Percentiles rank a stretch among this genome's conserved stretches.
Evolutionary conservation across 1,284 basidiomycete species (phyloP).

Genomic region (Ganoderma boninense): DNA sequence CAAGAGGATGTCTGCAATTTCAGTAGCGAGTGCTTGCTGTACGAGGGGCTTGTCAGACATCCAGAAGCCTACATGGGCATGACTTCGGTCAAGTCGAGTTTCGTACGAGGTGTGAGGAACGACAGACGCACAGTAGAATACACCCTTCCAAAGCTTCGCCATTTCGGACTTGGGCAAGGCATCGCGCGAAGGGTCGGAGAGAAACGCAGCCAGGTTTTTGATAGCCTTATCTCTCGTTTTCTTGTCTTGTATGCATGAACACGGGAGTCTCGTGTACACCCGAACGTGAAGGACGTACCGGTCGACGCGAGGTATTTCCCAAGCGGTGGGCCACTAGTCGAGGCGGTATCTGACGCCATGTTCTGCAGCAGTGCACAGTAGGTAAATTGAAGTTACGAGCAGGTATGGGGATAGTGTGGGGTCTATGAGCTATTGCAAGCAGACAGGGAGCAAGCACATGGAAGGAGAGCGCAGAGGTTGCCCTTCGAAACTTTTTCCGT

Average conservation of each 20-base stretch:
- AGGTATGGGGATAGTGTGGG: not conserved
- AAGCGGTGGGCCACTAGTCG: slow-evolving; percentile 60
- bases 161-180: slow-evolving; percentile 78
- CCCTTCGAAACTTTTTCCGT: slow-evolving; percentile 30
- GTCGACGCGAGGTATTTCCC: slow-evolving; percentile 93
- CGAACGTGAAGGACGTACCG: slow-evolving; percentile 56
- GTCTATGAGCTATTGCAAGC: not conserved
- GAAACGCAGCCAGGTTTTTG: slow-evolving; percentile 77
- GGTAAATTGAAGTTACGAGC: not conserved
- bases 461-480: not conserved
- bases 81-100: not conserved
- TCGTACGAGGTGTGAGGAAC: not conserved
- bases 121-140: slow-evolving; percentile 90
- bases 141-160: slow-evolving; percentile 95
- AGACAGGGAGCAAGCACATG: not conserved
- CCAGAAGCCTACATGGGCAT: slow-evolving; percentile 82
- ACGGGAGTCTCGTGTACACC: slow-evolving; percentile 16
- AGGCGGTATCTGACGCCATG: slow-evolving; percentile 36
- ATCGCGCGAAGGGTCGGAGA: slow-evolving; percentile 69
- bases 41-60: slow-evolving; percentile 99
- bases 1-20: slow-evolving; percentile 85
- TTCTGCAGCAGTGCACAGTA: not conserved
- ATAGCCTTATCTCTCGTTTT: slow-evolving; percentile 90
- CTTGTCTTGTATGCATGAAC: slow-evolving; percentile 69
- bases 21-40: slow-evolving; percentile 90